Conservation (phyloP, 148 eudicot species). For the Euryodendron excelsum region DNA sequence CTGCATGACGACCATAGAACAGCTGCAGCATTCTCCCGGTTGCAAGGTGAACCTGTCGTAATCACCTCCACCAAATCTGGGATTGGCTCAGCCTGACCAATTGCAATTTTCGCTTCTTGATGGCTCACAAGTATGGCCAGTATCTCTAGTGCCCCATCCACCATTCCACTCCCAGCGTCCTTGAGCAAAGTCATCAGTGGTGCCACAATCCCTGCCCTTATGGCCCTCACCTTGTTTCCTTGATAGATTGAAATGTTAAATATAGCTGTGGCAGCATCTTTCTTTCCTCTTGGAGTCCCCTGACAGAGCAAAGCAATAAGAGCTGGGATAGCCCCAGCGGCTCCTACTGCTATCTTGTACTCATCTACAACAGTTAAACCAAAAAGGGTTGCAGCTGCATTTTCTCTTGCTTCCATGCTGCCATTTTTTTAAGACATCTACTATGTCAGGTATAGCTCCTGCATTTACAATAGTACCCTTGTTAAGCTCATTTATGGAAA, state of each 20-base stretch:
- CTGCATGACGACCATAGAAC: not conserved
- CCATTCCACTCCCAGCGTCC: not conserved
- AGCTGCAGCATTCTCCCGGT: not conserved
- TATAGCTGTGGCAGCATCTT: slow-evolving; percentile 17
- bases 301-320: slow-evolving; percentile 13
- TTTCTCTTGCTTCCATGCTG: slow-evolving; percentile 16
- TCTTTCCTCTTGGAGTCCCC: slow-evolving; percentile 23
- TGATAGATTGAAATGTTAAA: slow-evolving; percentile 5
- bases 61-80: not conserved
- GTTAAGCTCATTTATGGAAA: slow-evolving; percentile 20
- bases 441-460: slow-evolving; percentile 5
- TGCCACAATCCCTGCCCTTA: not conserved
- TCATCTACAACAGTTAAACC: slow-evolving; percentile 16
- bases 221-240: slow-evolving; percentile 4
- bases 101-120: not conserved
- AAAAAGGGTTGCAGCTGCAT: slow-evolving; percentile 21
- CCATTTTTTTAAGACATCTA: slow-evolving; percentile 18
- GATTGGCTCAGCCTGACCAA: not conserved
- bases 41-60: not conserved
- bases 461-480: slow-evolving; percentile 6
- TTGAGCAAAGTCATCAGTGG: not conserved
- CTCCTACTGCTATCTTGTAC: slow-evolving; percentile 10
- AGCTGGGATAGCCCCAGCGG: slow-evolving; percentile 13
- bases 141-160: not conserved
- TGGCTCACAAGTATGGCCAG: not conserved